Conservation (phyloP, 2,329 filamentous ascomycete species). For the Bipolaris oryzae region DNA sequence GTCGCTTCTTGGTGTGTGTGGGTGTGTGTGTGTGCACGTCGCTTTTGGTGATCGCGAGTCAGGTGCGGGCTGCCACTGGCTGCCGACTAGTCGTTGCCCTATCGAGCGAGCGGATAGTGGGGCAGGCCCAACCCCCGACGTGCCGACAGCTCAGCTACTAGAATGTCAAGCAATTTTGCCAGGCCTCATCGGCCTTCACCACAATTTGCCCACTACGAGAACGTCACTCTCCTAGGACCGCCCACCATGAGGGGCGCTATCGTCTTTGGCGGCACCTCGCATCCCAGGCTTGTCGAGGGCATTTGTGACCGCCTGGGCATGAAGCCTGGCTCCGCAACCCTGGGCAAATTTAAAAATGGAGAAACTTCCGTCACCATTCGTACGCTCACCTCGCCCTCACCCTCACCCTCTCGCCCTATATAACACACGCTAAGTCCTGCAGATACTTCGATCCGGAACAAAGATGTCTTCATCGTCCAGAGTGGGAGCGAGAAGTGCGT, state of each 20-base stretch:
- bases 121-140: conserved; percentile 10
- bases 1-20: neutral
- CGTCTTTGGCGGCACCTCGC: conserved; percentile 71
- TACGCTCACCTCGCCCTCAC: conserved; percentile 34
- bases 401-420: neutral
- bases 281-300: conserved; percentile 66
- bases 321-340: conserved; percentile 63
- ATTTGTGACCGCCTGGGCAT: conserved; percentile 71
- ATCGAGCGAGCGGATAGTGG: conserved; percentile 11
- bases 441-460: conserved; percentile 80
- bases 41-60: conserved; percentile 14
- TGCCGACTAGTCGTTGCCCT: conserved; percentile 1
- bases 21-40: neutral
- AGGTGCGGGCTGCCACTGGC: conserved; percentile 5
- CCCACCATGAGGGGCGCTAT: conserved; percentile 68
- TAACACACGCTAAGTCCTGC: neutral
- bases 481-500: conserved; percentile 81
- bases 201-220: conserved; percentile 35
- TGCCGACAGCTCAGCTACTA: conserved; percentile 17
- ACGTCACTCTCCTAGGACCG: conserved; percentile 41
- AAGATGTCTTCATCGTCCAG: conserved; percentile 98
- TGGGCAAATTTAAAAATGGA: conserved; percentile 72
- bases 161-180: conserved; percentile 35
- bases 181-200: conserved; percentile 25
- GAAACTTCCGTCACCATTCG: conserved; percentile 73